A percentile compares a stretch with the other conserved stretches of the same genome.
Evolutionary conservation across 2,329 filamentous ascomycete genomes (phyloP).

Genomic region (Penicillium hesseltinei): DNA sequence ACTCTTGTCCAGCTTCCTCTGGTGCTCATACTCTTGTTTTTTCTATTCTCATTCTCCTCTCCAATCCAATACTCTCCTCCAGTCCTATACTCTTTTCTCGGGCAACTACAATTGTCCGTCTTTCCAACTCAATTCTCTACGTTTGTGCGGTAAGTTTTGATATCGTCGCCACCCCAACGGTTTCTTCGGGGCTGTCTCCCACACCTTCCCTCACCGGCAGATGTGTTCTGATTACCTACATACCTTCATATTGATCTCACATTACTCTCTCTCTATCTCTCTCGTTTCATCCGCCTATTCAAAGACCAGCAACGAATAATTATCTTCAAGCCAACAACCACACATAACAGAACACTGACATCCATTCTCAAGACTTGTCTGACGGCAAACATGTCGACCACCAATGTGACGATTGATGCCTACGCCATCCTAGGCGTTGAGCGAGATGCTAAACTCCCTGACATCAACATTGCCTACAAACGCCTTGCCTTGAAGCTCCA

Average conservation of each 20-base stretch:
- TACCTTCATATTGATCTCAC: not conserved
- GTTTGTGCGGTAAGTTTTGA: not conserved
- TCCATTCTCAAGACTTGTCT: not conserved
- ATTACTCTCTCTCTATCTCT: not conserved
- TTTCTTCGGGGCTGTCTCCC: not conserved
- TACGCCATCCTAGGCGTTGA: conserved; percentile 32
- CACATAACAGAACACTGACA: not conserved
- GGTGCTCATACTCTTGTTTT: not conserved
- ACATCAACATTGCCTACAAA: conserved; percentile 38
- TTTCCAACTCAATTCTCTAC: not conserved
- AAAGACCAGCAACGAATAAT: not conserved
- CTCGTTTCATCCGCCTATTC: not conserved
- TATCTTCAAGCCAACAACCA: not conserved
- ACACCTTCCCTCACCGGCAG: conserved; percentile 2
- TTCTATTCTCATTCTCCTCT: not conserved
- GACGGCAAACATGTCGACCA: conserved; percentile 6
- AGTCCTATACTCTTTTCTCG: not conserved
- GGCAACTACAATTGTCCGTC: not conserved
- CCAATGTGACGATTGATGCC: conserved; percentile 14
- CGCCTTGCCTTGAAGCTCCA: conserved; percentile 35
- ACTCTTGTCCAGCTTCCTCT: not conserved
- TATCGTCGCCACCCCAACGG: not conserved
- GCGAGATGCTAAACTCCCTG: conserved; percentile 25
- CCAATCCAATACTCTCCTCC: not conserved
- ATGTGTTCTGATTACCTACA: not conserved